These are phyloP conservation scores for Sugiyamaella smithiae DNA, from an alignment of 805 yeast genomes.

Conservation along the genomic window DNA sequence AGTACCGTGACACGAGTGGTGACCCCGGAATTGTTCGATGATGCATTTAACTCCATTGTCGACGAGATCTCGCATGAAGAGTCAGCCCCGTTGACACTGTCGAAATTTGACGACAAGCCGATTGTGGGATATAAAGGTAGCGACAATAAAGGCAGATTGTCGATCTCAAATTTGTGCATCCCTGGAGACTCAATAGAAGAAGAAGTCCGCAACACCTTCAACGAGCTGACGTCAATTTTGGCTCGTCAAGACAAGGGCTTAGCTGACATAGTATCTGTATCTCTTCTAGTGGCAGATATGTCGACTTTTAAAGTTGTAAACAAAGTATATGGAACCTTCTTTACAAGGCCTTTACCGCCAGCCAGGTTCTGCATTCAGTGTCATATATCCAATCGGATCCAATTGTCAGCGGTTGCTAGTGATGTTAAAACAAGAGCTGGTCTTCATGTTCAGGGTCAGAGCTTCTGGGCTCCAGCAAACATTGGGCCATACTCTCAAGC, in stretches of 20 bases:
- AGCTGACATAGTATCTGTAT: conserved; percentile 54
- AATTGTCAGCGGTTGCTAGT: conserved; percentile 57
- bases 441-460: conserved; percentile 85
- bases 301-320: conserved; percentile 60
- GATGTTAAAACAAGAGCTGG: conserved; percentile 43
- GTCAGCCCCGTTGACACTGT: neutral
- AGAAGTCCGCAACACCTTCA: conserved; percentile 20
- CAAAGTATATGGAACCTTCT: conserved; percentile 52
- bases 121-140: neutral
- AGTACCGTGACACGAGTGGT: conserved; percentile 19
- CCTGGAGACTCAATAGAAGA: conserved; percentile 10
- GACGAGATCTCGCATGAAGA: neutral
- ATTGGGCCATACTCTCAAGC: conserved; percentile 97
- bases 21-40: conserved; percentile 31
- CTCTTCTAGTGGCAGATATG: conserved; percentile 66
- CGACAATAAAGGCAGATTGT: neutral
- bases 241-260: neutral
- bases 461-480: conserved; percentile 98
- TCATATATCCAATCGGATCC: conserved; percentile 43
- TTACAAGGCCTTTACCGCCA: conserved; percentile 66
- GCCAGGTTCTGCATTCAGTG: conserved; percentile 83
- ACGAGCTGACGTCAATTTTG: conserved; percentile 11
- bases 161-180: neutral
- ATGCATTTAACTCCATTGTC: conserved; percentile 14
- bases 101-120: neutral